Evolutionary conservation across 371 early-diverging fungal genomes (phyloP), one percentile per base, ranked within the genome.

Genomic region (Mucor velutinosus): DNA sequence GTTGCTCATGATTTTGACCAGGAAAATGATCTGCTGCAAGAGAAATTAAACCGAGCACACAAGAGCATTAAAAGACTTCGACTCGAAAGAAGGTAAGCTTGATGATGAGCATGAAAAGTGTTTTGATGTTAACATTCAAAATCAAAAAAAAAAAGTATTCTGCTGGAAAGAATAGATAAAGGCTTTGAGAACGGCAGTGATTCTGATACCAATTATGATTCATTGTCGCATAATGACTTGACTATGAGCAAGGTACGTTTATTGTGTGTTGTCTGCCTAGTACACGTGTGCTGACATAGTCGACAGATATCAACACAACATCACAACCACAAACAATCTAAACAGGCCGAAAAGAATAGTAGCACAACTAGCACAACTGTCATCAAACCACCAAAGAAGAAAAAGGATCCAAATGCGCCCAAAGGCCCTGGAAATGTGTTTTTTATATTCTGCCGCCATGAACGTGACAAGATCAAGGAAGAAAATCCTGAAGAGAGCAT

Each of bases 351-450:
- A 23, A 51, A 51, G 23, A 51, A 51, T 8, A 51, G 23, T 12
- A 51, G 23, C 17, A 4, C 30, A 64, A 56, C 27, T 15, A 33
- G 15, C 17, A 60, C 61, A n/a, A 58, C 65, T 29, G 49, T 61
- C 37, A 62, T 62, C 14, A 78, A 81, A 39, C 60, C 76, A 10
- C 82, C 77, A 21, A 76, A 70, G 41, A 77, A 75, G 57, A 82
- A 82, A 49, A 83, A 79, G 56, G 90, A 90, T 70, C 90, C 90
- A 19, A 88, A 89, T 67, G 90, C 90, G 12, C 90, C 90, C 21
- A 86, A 85, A 76, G 80, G 89, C 0, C 88, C 89, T 15, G 85
- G 87, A 30, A 90, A 90, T 68, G 90, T 88, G 5, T 90, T 88
- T 65, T 87, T 89, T 53, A 58, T 87, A 17, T 90, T 78, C 61